Evolutionary conservation across 2,329 filamentous ascomycete genomes (phyloP).

Genomic region (Alternaria ethzedia): DNA sequence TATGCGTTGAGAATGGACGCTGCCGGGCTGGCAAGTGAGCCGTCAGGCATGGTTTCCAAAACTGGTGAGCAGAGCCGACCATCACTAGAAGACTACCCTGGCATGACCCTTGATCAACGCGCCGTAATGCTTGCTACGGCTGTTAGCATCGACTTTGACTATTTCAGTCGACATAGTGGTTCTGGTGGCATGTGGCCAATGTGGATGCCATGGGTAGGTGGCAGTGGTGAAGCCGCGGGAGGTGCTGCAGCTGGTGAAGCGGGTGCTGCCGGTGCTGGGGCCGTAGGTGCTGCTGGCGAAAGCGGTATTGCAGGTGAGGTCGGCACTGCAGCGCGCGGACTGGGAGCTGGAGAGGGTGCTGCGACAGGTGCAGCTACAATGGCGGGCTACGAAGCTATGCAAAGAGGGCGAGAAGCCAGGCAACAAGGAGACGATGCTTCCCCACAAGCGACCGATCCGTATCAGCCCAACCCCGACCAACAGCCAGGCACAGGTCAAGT

Average conservation of each 20-base stretch:
- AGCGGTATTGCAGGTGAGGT: constrained; percentile 57
- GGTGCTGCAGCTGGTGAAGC: constrained; percentile 50
- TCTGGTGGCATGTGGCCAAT: constrained; percentile 54
- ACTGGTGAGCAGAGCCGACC: constrained; percentile 35
- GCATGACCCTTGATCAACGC: constrained; percentile 70
- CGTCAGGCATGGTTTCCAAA: constrained; percentile 48
- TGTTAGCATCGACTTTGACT: constrained; percentile 70
- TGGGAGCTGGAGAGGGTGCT: constrained; percentile 53
- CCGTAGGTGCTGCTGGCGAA: constrained; percentile 50
- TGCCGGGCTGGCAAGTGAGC: constrained; percentile 53
- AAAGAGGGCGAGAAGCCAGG: constrained; percentile 52
- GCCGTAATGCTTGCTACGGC: constrained; percentile 71
- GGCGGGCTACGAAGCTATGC: constrained; percentile 69
- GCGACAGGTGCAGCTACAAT: constrained; percentile 63
- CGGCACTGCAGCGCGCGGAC: constrained; percentile 49
- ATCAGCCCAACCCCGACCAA: constrained; percentile 26
- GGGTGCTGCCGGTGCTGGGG: constrained; percentile 47
- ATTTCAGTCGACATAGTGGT: constrained; percentile 67
- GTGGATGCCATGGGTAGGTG: constrained; percentile 59
- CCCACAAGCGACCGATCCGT: constrained; percentile 33
- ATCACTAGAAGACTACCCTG: constrained; percentile 40
- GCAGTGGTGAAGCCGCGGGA: constrained; percentile 37
- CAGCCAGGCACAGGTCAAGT: constrained; percentile 22
- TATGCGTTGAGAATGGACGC: constrained; percentile 71
- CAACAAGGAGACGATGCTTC: constrained; percentile 32